phyloP scores from a whole-genome alignment of 768 basidiomycete species.

The Lactarius trivialis region DNA sequence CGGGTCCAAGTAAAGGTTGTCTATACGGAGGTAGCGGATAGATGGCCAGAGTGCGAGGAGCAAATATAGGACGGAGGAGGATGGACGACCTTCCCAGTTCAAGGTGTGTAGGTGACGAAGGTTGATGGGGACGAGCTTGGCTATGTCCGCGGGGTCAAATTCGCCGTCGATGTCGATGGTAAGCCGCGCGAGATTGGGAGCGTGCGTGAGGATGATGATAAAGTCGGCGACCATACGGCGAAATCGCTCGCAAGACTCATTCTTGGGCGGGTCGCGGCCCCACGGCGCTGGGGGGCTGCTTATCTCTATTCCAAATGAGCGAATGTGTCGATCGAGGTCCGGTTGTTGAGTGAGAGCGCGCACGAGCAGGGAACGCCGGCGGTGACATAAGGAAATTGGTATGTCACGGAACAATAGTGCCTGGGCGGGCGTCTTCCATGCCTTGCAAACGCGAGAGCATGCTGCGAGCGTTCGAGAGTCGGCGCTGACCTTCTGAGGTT shows the following conservation, averaged over 20 bases:
- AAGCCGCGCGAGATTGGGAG: conserved; percentile 14
- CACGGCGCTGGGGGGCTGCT: conserved; percentile 7
- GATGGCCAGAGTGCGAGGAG: conserved; percentile 15
- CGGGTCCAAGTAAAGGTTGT: conserved; percentile 7
- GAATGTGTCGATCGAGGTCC: conserved; percentile 13
- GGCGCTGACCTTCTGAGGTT: not conserved
- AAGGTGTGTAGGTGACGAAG: conserved; percentile 12
- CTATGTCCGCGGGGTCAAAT: conserved; percentile 1
- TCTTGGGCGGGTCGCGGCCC: not conserved
- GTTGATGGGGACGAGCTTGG: conserved; percentile 6
- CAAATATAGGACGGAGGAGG: conserved; percentile 10
- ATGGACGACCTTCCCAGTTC: conserved; percentile 20
- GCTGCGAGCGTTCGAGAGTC: conserved; percentile 12
- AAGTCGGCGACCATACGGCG: conserved; percentile 8
- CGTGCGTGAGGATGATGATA: conserved; percentile 8
- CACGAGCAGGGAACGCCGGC: conserved; percentile 1
- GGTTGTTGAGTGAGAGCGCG: conserved; percentile 7
- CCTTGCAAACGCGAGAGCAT: conserved; percentile 16
- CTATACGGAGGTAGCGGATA: conserved; percentile 16
- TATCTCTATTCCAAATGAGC: conserved; percentile 18
- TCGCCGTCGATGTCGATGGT: conserved; percentile 18
- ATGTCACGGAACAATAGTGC: conserved; percentile 12
- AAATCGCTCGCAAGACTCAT: not conserved
- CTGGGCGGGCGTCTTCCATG: conserved; percentile 11
- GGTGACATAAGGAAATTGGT: conserved; percentile 15